phyloP scores from a whole-genome alignment of 1,284 basidiomycete genomes.

The Ganoderma lingzhi region DNA sequence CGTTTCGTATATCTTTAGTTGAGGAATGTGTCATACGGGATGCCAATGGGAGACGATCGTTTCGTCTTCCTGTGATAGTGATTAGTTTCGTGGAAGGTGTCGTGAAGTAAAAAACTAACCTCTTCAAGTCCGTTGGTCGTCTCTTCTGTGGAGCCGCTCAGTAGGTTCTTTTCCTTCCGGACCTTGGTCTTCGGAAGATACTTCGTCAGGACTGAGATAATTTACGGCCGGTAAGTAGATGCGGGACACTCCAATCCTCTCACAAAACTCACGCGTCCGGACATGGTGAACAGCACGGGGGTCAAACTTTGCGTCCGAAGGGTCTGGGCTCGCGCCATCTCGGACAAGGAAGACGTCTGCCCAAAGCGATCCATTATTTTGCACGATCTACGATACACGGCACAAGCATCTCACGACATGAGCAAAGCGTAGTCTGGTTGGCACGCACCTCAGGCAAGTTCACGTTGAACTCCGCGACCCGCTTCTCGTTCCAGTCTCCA shows the following conservation, averaged over 20 bases:
- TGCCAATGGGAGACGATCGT: constrained; percentile 88
- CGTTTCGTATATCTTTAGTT: neutral
- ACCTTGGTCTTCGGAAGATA: constrained; percentile 79
- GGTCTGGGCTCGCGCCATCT: constrained; percentile 71
- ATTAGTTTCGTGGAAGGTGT: constrained; percentile 2
- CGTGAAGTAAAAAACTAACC: constrained; percentile 36
- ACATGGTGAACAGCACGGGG: constrained; percentile 73
- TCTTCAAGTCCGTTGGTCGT: constrained; percentile 46
- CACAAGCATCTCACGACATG: neutral
- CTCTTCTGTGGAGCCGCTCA: constrained; percentile 53
- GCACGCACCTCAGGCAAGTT: constrained; percentile 74
- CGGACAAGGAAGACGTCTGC: constrained; percentile 87
- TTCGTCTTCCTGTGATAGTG: constrained; percentile 50
- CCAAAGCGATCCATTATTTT: constrained; percentile 85
- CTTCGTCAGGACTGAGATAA: constrained; percentile 78
- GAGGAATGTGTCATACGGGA: constrained; percentile 49
- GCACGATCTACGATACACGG: constrained; percentile 62
- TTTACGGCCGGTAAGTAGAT: constrained; percentile 1
- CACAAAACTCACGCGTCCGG: constrained; percentile 73
- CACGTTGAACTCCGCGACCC: constrained; percentile 72
- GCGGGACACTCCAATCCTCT: neutral
- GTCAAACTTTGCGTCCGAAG: constrained; percentile 59
- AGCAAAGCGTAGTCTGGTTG: neutral
- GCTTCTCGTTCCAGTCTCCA: constrained; percentile 80
- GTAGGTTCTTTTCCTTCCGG: constrained; percentile 86